These are phyloP conservation scores for Salmacisia buchloeana DNA, from an alignment of 1,284 basidiomycete species.

Conservation along the genomic window DNA sequence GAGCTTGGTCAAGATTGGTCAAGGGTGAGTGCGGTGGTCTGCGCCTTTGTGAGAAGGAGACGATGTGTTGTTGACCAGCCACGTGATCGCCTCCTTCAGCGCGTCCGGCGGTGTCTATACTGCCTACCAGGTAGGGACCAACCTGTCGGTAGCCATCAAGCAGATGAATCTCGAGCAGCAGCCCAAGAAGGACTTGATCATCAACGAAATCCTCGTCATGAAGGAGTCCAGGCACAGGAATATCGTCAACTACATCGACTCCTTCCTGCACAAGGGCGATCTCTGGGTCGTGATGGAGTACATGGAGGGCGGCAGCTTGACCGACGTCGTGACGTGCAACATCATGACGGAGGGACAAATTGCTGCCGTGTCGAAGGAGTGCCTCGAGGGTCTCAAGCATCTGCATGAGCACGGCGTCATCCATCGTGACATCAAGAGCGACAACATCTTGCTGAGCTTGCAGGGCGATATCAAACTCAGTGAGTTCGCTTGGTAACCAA, in stretches of 20 bases:
- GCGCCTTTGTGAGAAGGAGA: conserved; percentile 7
- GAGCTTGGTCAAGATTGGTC: conserved; percentile 91
- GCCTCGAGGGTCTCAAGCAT: conserved; percentile 82
- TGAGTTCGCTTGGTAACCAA: conserved; percentile 55
- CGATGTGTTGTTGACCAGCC: conserved; percentile 12
- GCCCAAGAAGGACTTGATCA: conserved; percentile 98
- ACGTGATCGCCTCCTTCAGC: conserved; percentile 52
- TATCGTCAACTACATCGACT: conserved; percentile 99
- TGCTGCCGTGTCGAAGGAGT: conserved; percentile 84
- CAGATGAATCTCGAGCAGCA: conserved; percentile 99
- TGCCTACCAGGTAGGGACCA: conserved; percentile 90
- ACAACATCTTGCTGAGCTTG: conserved; percentile 87
- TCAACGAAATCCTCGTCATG: conserved; percentile 99
- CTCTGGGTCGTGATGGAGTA: conserved; percentile 99
- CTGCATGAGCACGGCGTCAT: conserved; percentile 91
- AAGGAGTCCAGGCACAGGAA: conserved; percentile 90
- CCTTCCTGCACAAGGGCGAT: conserved; percentile 93
- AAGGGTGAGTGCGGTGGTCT: conserved; percentile 62
- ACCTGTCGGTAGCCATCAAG: conserved; percentile 93
- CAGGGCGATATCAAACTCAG: conserved; percentile 95
- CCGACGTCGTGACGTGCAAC: conserved; percentile 93
- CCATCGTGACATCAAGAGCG: conserved; percentile 96
- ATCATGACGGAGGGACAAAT: conserved; percentile 91
- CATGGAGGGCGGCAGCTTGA: conserved; percentile 87
- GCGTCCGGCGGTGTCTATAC: conserved; percentile 98